Percentiles rank a stretch among this genome's conserved stretches.
phyloP scores from a whole-genome alignment of 2,329 filamentous ascomycete species.

The Ascochyta viciae-villosae region DNA sequence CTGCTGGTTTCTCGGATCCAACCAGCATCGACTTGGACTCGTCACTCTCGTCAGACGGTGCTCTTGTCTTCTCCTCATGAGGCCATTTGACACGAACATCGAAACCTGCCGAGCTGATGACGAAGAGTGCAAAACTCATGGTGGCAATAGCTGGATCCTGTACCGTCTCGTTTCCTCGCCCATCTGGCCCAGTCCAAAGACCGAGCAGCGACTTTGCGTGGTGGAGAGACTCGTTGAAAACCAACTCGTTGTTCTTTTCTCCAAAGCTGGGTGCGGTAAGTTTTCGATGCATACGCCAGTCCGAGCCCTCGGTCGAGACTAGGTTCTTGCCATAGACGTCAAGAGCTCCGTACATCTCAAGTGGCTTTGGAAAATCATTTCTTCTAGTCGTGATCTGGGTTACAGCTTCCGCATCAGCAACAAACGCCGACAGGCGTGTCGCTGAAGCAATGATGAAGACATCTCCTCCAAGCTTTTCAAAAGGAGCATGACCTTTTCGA shows the following conservation, averaged over 20 bases:
- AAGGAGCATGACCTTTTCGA: slow-evolving; percentile 63
- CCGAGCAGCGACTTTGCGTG: slow-evolving; percentile 60
- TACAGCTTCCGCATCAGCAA: slow-evolving; percentile 70
- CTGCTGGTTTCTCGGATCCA: slow-evolving; percentile 39
- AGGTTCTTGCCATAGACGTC: slow-evolving; percentile 76
- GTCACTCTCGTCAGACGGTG: slow-evolving; percentile 29
- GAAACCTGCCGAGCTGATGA: slow-evolving; percentile 75
- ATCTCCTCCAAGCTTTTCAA: slow-evolving; percentile 65
- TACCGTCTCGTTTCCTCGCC: slow-evolving; percentile 54
- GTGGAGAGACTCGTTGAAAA: slow-evolving; percentile 68
- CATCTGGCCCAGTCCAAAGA: slow-evolving; percentile 40
- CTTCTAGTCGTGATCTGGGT: slow-evolving; percentile 70
- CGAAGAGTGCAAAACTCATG: slow-evolving; percentile 67
- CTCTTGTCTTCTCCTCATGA: slow-evolving; percentile 60
- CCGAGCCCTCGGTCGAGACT: slow-evolving; percentile 70
- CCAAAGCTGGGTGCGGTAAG: slow-evolving; percentile 75
- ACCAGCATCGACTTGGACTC: slow-evolving; percentile 42
- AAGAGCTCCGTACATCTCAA: slow-evolving; percentile 64
- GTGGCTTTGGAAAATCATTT: slow-evolving; percentile 75
- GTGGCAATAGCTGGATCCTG: slow-evolving; percentile 67
- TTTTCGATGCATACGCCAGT: slow-evolving; percentile 78
- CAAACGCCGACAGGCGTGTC: slow-evolving; percentile 59
- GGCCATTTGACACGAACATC: slow-evolving; percentile 65
- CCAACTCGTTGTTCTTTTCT: slow-evolving; percentile 74
- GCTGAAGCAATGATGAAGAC: slow-evolving; percentile 71